Conservation (phyloP, 2,329 filamentous ascomycete species). For the Paecilomyces formosus region DNA sequence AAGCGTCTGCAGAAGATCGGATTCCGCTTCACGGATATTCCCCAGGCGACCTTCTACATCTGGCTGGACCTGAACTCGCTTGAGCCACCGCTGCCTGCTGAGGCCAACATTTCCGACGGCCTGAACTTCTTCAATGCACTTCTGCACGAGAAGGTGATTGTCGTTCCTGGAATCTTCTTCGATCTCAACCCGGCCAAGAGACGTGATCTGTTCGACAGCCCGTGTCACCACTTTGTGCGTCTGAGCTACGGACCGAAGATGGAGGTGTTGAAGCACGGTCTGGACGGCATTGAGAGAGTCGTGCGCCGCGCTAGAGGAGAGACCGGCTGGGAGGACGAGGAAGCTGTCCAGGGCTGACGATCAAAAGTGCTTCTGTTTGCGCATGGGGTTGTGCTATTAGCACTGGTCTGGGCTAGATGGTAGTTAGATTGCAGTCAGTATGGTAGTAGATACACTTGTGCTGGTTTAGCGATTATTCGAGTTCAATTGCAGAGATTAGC, state of each 20-base stretch:
- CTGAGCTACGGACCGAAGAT: conserved; percentile 78
- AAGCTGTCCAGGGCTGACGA: conserved; percentile 26
- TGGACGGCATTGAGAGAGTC: conserved; percentile 79
- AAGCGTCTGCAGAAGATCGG: conserved; percentile 74
- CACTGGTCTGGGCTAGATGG: background rate
- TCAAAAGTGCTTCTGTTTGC: conserved; percentile 8
- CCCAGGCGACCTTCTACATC: conserved; percentile 91
- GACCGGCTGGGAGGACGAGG: conserved; percentile 26
- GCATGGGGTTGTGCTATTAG: background rate
- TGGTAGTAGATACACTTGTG: background rate
- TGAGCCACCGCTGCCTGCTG: conserved; percentile 46
- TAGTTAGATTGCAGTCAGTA: background rate
- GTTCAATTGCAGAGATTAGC: too few relatives aligned
- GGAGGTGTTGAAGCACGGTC: conserved; percentile 68
- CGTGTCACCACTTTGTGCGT: conserved; percentile 86
- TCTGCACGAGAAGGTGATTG: conserved; percentile 87
- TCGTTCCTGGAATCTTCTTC: conserved; percentile 97
- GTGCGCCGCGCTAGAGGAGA: conserved; percentile 45
- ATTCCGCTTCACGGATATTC: conserved; percentile 75
- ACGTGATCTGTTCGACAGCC: conserved; percentile 85
- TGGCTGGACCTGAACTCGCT: conserved; percentile 57
- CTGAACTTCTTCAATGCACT: conserved; percentile 96
- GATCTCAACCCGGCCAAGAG: conserved; percentile 86
- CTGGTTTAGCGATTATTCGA: background rate
- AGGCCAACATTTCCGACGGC: conserved; percentile 74